Evolutionary conservation across 805 yeast species (phyloP).

Genomic region (Saccharomycopsis guyanensis): DNA sequence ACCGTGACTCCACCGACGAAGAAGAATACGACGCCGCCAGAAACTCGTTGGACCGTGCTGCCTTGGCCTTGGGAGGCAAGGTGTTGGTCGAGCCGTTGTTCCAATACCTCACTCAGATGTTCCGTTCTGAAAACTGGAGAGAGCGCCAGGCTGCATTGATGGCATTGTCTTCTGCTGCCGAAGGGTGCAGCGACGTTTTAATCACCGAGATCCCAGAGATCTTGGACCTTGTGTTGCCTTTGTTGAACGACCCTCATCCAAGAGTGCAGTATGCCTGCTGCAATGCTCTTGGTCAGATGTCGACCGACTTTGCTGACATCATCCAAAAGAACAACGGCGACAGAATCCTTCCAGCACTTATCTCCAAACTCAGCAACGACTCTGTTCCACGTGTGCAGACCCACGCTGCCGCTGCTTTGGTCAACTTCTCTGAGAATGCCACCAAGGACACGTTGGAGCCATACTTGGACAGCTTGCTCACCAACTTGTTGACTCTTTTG

Average conservation of each 20-base stretch:
- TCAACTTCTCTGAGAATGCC: slow-evolving; percentile 90
- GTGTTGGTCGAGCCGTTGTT: slow-evolving; percentile 80
- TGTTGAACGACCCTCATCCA: slow-evolving; percentile 79
- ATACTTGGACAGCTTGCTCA: slow-evolving; percentile 74
- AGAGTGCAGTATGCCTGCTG: slow-evolving; percentile 97
- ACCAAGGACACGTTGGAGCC: slow-evolving; percentile 83
- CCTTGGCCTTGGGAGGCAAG: slow-evolving; percentile 77
- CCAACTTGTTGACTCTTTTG: slow-evolving; percentile 64
- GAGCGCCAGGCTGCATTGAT: slow-evolving; percentile 94
- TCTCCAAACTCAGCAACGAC: slow-evolving; percentile 64
- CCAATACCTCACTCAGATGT: slow-evolving; percentile 79
- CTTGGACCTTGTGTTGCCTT: slow-evolving; percentile 77
- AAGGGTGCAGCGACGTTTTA: slow-evolving; percentile 89
- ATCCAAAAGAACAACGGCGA: slow-evolving; percentile 78
- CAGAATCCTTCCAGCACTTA: slow-evolving; percentile 78
- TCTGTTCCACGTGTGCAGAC: slow-evolving; percentile 91
- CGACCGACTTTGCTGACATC: slow-evolving; percentile 89
- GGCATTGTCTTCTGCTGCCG: slow-evolving; percentile 96
- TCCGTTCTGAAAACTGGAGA: slow-evolving; percentile 74
- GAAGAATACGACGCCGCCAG: slow-evolving; percentile 86
- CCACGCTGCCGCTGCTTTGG: slow-evolving; percentile 97
- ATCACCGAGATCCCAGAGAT: slow-evolving; percentile 74
- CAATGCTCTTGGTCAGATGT: slow-evolving; percentile 93
- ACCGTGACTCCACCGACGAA: slow-evolving; percentile 78
- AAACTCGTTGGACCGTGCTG: slow-evolving; percentile 86